Evolutionary conservation across 139 green algal genomes (phyloP).

Genomic region (Chlamydomonas eustigma): DNA sequence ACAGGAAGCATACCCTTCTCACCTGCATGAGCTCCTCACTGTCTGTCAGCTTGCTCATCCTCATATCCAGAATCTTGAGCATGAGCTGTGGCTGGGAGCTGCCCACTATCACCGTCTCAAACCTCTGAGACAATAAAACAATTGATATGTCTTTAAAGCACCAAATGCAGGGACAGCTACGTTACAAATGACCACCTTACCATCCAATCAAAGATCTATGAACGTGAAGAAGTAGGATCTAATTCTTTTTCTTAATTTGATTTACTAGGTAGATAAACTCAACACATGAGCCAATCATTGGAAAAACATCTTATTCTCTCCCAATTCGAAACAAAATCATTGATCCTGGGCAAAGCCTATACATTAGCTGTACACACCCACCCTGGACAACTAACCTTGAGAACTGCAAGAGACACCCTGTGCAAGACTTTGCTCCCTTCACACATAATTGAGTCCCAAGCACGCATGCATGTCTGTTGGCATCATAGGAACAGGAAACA

Average conservation of each 20-base stretch:
- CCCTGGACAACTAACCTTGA: constrained; percentile 4
- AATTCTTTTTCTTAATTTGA: too few relatives aligned
- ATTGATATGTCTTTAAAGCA: neutral
- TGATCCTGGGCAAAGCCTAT: too few relatives aligned
- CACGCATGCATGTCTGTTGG: constrained; percentile 12
- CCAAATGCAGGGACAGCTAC: too few relatives aligned
- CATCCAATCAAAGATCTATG: too few relatives aligned
- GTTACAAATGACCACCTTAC: too few relatives aligned
- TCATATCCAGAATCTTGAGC: constrained; percentile 46
- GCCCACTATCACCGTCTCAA: constrained; percentile 8
- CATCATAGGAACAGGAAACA: too few relatives aligned
- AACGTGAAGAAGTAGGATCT: too few relatives aligned
- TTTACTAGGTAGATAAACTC: too few relatives aligned
- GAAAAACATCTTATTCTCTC: too few relatives aligned
- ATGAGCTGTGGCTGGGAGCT: constrained; percentile 47
- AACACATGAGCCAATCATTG: too few relatives aligned
- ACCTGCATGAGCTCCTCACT: neutral
- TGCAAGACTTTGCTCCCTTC: constrained; percentile 21
- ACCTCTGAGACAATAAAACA: neutral
- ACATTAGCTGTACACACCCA: too few relatives aligned
- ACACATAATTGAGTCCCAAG: constrained; percentile 20
- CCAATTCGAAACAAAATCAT: too few relatives aligned
- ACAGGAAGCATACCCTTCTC: neutral
- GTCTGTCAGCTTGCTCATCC: constrained; percentile 48
- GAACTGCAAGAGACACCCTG: constrained; percentile 12